Base-by-base conservation (phyloP, 148 eudicot species). In the Amaranthus cruentus region DNA sequence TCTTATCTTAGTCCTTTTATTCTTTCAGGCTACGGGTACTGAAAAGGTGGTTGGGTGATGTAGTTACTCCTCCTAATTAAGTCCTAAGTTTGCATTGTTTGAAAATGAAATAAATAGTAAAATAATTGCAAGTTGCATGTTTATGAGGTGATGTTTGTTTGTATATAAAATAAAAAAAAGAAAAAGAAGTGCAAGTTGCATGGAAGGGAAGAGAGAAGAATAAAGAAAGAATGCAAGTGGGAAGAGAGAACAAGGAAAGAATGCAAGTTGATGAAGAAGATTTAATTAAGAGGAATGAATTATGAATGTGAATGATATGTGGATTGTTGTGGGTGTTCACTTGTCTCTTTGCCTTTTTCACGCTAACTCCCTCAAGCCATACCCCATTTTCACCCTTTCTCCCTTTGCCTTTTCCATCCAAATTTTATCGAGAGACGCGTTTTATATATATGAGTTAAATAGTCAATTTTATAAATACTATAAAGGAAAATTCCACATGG, bases 71-170 rank as follows among this genome's bases (percentile, higher is more conserved):
- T 66, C 49, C 54, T 64, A 62, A 2, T 42, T 11, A n/a, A 21
- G 46, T 5, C n/a, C 6, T 64, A 44, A 4, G 10, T 44, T n/a
- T 2, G 6, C 11, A 64, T 0, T 15, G 4, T 7, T 9, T 64
- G n/a, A 12, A 10, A 3, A 44, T 4, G 12, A 12, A 44, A 64
- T 11, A 68, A 52, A 18, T 9, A 52, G 6, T 11, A 55, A 28
- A 12, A 69, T 1, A 38, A 42, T 9, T 3, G 72, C 77, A 66
- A 74, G 71, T 74, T 66, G 77, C 63, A 60, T 38, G 60, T 38
- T 38, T 47, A 3, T 66, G 62, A 42, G 43, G 13, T 9, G 58
- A 47, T 58, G 64, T 57, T 47, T 21, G 64, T 61, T 38, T 61
- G 4, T 61, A 21, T 61, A 3, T 43, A 0, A 9, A 42, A 18